Evolutionary conservation across 139 green algal genomes (phyloP).

Genomic region (Micractinium sp.): DNA sequence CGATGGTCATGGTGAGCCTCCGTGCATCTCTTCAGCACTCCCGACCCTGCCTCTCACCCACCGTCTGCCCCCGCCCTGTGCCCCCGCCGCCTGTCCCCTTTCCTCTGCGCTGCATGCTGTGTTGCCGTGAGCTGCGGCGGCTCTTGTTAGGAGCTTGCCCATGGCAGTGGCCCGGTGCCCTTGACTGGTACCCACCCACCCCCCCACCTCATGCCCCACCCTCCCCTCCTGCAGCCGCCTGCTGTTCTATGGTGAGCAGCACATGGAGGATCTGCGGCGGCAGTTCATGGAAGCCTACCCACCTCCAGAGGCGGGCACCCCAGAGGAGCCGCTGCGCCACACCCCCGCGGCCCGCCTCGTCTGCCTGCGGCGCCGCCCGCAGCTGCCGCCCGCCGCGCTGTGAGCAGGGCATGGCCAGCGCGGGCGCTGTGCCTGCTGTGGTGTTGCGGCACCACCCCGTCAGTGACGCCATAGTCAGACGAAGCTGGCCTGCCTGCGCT

Average conservation of each 20-base stretch:
- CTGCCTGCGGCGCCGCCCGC: constrained; percentile 10
- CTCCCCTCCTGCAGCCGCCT: constrained; percentile 3
- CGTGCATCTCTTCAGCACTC: background rate
- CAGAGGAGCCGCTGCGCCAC: background rate
- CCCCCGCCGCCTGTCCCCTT: too few relatives aligned
- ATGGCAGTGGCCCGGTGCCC: too few relatives aligned
- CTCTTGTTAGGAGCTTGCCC: too few relatives aligned
- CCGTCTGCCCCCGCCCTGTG: too few relatives aligned
- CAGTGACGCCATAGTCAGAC: too few relatives aligned
- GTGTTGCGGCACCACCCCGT: too few relatives aligned
- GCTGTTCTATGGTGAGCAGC: constrained; percentile 17
- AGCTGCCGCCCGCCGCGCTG: background rate
- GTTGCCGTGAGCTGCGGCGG: too few relatives aligned
- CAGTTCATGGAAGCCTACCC: constrained; percentile 34
- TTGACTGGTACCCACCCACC: background rate
- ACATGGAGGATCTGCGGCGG: constrained; percentile 26
- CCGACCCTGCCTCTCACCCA: background rate
- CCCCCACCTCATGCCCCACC: background rate
- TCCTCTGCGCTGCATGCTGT: background rate
- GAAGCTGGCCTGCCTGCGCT: too few relatives aligned
- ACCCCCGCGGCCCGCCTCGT: constrained; percentile 2
- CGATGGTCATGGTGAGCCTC: too few relatives aligned
- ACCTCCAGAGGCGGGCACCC: background rate
- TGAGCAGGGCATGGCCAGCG: background rate
- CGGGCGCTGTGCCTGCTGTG: too few relatives aligned